Conservation (phyloP, 192 early-diverging fungal species). For the Coemansia sp. region DNA sequence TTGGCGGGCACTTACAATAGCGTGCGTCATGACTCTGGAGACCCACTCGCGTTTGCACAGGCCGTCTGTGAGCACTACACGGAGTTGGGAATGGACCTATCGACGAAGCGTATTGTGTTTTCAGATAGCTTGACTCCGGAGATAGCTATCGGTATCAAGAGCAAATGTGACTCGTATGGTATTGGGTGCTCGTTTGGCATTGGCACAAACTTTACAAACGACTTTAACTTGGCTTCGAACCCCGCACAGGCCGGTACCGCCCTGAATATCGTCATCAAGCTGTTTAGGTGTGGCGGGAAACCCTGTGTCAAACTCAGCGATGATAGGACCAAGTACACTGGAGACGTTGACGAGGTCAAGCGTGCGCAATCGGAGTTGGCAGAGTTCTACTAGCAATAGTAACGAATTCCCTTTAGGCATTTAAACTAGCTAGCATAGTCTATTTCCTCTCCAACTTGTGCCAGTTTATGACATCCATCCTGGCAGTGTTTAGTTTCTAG, state of each 20-base stretch:
- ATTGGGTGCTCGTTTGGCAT: slow-evolving; percentile 67
- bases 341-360: slow-evolving; percentile 52
- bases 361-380: slow-evolving; percentile 37
- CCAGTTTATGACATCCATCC: too few relatives aligned
- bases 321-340: slow-evolving; percentile 61
- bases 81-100: slow-evolving; percentile 57
- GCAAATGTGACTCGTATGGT: slow-evolving; percentile 40
- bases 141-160: slow-evolving; percentile 53
- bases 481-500: too few relatives aligned
- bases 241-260: slow-evolving; percentile 43
- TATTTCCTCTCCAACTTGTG: too few relatives aligned
- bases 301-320: slow-evolving; percentile 73
- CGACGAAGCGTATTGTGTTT: slow-evolving; percentile 66
- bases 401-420: too few relatives aligned
- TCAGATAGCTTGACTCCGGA: slow-evolving; percentile 65
- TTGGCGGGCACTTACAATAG: slow-evolving; percentile 57
- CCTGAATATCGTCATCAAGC: slow-evolving; percentile 76
- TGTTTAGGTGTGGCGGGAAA: slow-evolving; percentile 57
- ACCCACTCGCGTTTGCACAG: slow-evolving; percentile 61
- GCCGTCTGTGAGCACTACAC: slow-evolving; percentile 59
- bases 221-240: slow-evolving; percentile 51
- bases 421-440: too few relatives aligned
- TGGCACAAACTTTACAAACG: slow-evolving; percentile 75
- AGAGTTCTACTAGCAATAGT: not conserved
- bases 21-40: slow-evolving; percentile 75